phyloP scores from a whole-genome alignment of 2,329 filamentous ascomycete species.

The Boeremia exigua region DNA sequence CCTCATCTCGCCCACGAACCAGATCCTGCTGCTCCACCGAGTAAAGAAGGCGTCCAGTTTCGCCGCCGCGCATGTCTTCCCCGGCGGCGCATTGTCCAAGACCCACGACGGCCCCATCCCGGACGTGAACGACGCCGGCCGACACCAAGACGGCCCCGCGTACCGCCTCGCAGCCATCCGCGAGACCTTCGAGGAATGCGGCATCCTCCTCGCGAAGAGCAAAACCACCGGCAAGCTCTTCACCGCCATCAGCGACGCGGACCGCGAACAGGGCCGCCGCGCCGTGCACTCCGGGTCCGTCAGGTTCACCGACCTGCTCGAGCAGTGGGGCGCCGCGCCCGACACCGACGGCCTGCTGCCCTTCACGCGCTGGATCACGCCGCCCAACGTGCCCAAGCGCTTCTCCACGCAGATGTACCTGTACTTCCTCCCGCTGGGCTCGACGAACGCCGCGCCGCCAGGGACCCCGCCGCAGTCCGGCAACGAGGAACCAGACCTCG shows the following conservation, averaged over 20 bases:
- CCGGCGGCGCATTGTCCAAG: slow-evolving; percentile 81
- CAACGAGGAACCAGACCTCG: slow-evolving; percentile 51
- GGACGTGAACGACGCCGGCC: slow-evolving; percentile 55
- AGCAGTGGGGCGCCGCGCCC: slow-evolving; percentile 61
- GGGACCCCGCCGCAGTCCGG: slow-evolving; percentile 40
- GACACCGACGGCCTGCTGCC: slow-evolving; percentile 75
- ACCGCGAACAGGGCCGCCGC: slow-evolving; percentile 70
- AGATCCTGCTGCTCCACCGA: slow-evolving; percentile 86
- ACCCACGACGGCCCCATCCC: slow-evolving; percentile 74
- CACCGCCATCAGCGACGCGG: slow-evolving; percentile 61
- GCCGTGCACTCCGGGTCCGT: slow-evolving; percentile 71
- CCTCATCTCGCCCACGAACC: slow-evolving; percentile 82
- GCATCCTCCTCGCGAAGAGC: slow-evolving; percentile 75
- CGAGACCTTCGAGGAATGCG: slow-evolving; percentile 95
- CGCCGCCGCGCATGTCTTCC: slow-evolving; percentile 92
- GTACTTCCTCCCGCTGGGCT: slow-evolving; percentile 75
- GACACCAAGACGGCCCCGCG: slow-evolving; percentile 73
- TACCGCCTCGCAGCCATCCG: slow-evolving; percentile 86
- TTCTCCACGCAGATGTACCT: slow-evolving; percentile 98
- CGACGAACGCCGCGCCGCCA: slow-evolving; percentile 37
- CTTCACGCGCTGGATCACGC: slow-evolving; percentile 93
- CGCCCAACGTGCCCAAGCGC: slow-evolving; percentile 71
- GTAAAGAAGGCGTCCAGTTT: slow-evolving; percentile 84
- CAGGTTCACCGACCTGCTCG: slow-evolving; percentile 71
- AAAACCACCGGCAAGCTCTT: slow-evolving; percentile 63